Percentiles rank a stretch among this genome's conserved stretches.
Evolutionary conservation across 305 asterid species (phyloP).

Genomic region (Fraxinus angustifolia): DNA sequence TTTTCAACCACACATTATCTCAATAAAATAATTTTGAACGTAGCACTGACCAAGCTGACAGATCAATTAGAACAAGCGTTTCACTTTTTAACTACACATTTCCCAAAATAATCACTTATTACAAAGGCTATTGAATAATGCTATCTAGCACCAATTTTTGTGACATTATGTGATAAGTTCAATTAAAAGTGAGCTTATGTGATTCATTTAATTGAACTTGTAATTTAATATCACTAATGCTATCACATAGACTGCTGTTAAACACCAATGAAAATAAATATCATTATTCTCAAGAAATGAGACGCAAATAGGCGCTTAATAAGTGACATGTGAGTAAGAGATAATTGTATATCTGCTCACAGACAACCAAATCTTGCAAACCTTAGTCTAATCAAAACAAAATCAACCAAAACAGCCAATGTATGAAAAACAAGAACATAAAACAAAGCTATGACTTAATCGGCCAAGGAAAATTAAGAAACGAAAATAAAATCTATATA

Average conservation of each 20-base stretch:
- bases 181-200: neutral
- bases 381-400: neutral
- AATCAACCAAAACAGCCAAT: neutral
- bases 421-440: neutral
- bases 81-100: neutral
- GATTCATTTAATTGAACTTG: neutral
- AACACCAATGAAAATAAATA: too few species aligned
- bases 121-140: neutral
- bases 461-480: neutral
- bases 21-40: neutral
- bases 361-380: neutral
- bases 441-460: neutral
- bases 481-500: neutral
- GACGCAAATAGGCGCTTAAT: neutral
- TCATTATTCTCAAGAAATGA: neutral
- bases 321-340: neutral
- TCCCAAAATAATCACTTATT: neutral
- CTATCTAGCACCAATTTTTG: neutral
- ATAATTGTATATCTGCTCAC: neutral
- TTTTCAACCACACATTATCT: neutral
- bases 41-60: neutral
- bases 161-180: neutral
- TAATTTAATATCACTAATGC: too few species aligned
- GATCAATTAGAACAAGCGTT: too few species aligned
- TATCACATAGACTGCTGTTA: neutral